Evolutionary conservation across 352 stramenopile genomes (phyloP).

Genomic region (Globisporangium okanoganense): DNA sequence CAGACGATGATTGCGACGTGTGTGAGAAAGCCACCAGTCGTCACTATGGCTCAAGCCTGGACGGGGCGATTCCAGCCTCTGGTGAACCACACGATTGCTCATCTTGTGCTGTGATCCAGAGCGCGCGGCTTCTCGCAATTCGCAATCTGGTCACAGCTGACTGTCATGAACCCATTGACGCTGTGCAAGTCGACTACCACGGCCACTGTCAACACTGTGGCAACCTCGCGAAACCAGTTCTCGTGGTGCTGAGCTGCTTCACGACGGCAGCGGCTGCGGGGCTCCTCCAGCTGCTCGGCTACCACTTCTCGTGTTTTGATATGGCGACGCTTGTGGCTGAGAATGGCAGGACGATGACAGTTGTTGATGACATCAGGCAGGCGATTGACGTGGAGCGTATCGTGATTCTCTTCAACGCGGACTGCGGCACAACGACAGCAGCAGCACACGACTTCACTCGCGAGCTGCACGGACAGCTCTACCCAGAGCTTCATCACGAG

Average conservation of each 20-base stretch:
- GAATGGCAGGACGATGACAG: background rate
- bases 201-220: conserved; percentile 22
- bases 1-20: background rate
- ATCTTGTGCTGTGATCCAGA: conserved; percentile 12
- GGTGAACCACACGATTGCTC: background rate
- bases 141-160: background rate
- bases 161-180: background rate
- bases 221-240: conserved; percentile 13
- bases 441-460: conserved; percentile 27
- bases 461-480: conserved; percentile 27
- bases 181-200: conserved; percentile 23
- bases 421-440: conserved; percentile 26
- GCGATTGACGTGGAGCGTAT: conserved; percentile 24
- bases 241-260: conserved; percentile 17
- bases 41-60: background rate
- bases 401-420: conserved; percentile 25
- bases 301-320: conserved; percentile 27
- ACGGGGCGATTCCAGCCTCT: background rate
- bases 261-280: conserved; percentile 3
- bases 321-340: conserved; percentile 7
- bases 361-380: conserved; percentile 1
- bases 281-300: conserved; percentile 17
- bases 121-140: conserved; percentile 2
- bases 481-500: conserved; percentile 17
- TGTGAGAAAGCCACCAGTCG: conserved; percentile 1